A percentile compares a stretch with the other conserved stretches of the same genome.
phyloP scores from a whole-genome alignment of 1,284 basidiomycete genomes.

The Apiotrichum mycotoxinovorans region DNA sequence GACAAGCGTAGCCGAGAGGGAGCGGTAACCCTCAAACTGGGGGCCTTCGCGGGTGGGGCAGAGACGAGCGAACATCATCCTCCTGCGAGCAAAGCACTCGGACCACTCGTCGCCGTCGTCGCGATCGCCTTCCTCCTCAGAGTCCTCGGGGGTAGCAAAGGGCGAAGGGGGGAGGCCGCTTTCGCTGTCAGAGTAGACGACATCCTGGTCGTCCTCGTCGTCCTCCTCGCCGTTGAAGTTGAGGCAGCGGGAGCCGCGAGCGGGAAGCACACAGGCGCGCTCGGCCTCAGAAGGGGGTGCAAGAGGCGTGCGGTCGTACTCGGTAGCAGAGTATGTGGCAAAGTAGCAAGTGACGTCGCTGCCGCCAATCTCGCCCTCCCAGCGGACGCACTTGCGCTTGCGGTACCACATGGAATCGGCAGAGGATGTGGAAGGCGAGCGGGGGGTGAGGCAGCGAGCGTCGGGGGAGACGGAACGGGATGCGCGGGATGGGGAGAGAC shows the following conservation, averaged over 20 bases:
- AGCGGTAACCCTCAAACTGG: conserved; percentile 46
- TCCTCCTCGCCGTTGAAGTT: conserved; percentile 20
- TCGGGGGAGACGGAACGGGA: neutral
- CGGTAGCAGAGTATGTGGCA: conserved; percentile 45
- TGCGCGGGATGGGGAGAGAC: conserved; percentile 34
- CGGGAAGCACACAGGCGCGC: conserved; percentile 47
- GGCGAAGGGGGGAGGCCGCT: conserved; percentile 14
- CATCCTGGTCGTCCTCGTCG: conserved; percentile 12
- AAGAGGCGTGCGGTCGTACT: conserved; percentile 52
- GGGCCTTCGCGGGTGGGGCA: conserved; percentile 22
- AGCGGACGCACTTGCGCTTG: conserved; percentile 41
- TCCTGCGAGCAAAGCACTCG: conserved; percentile 40
- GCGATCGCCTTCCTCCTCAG: conserved; percentile 8
- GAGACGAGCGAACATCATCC: conserved; percentile 47
- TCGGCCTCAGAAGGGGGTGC: conserved; percentile 48
- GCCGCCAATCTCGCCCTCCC: conserved; percentile 35
- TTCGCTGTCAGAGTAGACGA: neutral
- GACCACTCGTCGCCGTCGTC: conserved; percentile 32
- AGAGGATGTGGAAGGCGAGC: conserved; percentile 13
- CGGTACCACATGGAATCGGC: conserved; percentile 15
- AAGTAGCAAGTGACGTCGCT: conserved; percentile 42
- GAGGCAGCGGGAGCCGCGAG: conserved; percentile 40
- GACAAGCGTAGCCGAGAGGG: conserved; percentile 37
- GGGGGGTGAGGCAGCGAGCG: neutral
- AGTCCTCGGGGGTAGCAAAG: conserved; percentile 20